A percentile compares a stretch with the other conserved stretches of the same genome.
These are phyloP conservation scores for Arthrobotrys sphaeroides DNA, from an alignment of 2,329 filamentous ascomycete species.

Conservation along the genomic window DNA sequence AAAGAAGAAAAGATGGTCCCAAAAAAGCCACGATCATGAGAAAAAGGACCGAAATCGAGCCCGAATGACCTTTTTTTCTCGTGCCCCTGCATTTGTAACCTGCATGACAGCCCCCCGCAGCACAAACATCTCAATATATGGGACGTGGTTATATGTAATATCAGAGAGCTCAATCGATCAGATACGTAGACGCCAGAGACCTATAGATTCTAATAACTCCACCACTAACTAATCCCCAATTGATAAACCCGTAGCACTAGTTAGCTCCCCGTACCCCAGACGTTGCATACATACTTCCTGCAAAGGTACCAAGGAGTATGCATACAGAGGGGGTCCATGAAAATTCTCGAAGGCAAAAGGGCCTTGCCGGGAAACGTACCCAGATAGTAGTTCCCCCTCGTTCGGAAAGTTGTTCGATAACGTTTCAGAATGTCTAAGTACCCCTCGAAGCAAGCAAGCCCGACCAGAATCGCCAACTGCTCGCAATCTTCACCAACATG, in stretches of 20 bases:
- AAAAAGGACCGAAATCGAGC: slow-evolving; percentile 29
- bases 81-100: slow-evolving; percentile 27
- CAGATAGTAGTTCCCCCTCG: slow-evolving; percentile 12
- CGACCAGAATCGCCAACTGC: slow-evolving; percentile 30
- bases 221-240: not conserved
- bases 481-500: slow-evolving; percentile 36
- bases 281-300: no score
- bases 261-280: slow-evolving; percentile 20
- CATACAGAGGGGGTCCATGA: not conserved
- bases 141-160: not conserved
- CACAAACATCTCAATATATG: not conserved
- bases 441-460: not conserved
- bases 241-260: slow-evolving; percentile 14
- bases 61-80: slow-evolving; percentile 19
- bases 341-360: slow-evolving; percentile 38
- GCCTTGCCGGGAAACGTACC: slow-evolving; percentile 21
- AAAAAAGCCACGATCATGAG: slow-evolving; percentile 9
- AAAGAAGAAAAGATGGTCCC: not conserved
- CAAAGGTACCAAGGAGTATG: no score
- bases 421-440: slow-evolving; percentile 53
- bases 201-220: not conserved
- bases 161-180: slow-evolving; percentile 32
- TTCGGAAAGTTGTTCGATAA: slow-evolving; percentile 54
- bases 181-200: slow-evolving; percentile 21
- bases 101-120: slow-evolving; percentile 22